Base-by-base conservation (phyloP, 495 filamentous ascomycete genomes). In the Xylaria telfairii region DNA sequence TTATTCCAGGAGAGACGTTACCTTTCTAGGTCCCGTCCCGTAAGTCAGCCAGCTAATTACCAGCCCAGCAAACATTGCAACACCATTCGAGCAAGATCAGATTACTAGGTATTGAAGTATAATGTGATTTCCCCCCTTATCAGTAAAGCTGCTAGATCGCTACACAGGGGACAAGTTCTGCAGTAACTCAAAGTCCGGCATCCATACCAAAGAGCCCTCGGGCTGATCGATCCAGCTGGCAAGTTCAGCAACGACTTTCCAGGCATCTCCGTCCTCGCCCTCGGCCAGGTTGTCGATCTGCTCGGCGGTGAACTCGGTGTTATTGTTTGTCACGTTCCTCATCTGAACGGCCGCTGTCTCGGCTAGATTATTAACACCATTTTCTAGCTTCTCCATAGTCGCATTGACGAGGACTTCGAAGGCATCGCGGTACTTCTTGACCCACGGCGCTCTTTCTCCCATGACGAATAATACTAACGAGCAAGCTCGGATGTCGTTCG, bases 401-500 rank as follows among this genome's bases (percentile, higher is more conserved):
- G 86, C 84, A 59, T 85, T 84, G 41, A 88, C 85, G 3, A 88
- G 80, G 0, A 84, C 73, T 57, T 88, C 86, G 61, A 88, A 85
- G 0, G 86, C 83, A 62, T 88, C 85, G 39, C 86, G 83, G 78
- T 87, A 87, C 61, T 86, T 84, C 67, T 85, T 86, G 1, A 87
- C 85, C 80, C 81, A 85, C 13, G 81, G 78, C 12, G 84, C 84
- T 51, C 85, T 81, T 71, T 88, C 86, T 15, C 83, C 84, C 83
- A 88, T 87, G 46, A 86, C 84, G 71, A 87, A 87, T 9, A 88
- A 76, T 0, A 87, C 85, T 2, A 84, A 81, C 5, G 85, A 87
- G 78, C 84, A 88, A 28, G 85, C 86, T 56, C 86, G 83, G 57
- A 87, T 85, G 46, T 88, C 84, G 69, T 87, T 87, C 71, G 83